phyloP scores from a whole-genome alignment of 2,329 filamentous ascomycete species.

The Aspergillus intermedius region DNA sequence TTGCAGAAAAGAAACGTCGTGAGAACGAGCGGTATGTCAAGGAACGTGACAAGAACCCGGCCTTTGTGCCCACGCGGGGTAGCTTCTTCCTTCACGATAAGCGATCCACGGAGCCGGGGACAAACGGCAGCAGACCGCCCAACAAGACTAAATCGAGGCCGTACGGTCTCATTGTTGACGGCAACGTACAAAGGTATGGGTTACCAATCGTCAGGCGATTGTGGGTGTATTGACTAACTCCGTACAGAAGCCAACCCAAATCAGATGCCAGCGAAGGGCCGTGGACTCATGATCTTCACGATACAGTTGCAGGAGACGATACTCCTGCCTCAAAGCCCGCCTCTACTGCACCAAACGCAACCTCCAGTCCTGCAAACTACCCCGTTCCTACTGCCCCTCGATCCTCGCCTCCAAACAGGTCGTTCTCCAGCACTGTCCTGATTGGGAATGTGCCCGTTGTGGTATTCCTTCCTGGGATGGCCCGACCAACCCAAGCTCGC shows the following conservation, averaged over 20 bases:
- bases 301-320: constrained; percentile 47
- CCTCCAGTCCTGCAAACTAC: constrained; percentile 25
- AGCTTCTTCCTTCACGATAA: constrained; percentile 98
- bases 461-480: constrained; percentile 71
- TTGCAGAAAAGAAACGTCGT: constrained; percentile 65
- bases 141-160: constrained; percentile 50
- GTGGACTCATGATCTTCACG: constrained; percentile 95
- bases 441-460: constrained; percentile 81
- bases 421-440: constrained; percentile 74
- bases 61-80: constrained; percentile 89
- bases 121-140: constrained; percentile 66
- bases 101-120: constrained; percentile 66
- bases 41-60: constrained; percentile 79
- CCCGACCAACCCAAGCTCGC: constrained; percentile 62
- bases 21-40: constrained; percentile 90
- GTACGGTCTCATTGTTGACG: constrained; percentile 43
- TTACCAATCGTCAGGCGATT: neutral
- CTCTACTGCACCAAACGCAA: constrained; percentile 13
- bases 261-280: constrained; percentile 58
- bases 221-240: constrained; percentile 18
- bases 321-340: constrained; percentile 25
- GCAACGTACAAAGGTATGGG: constrained; percentile 39
- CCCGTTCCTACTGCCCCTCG: constrained; percentile 45
- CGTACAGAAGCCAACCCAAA: constrained; percentile 34
- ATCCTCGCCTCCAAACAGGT: constrained; percentile 62